phyloP scores from a whole-genome alignment of 2,329 filamentous ascomycete species.

The Hypocreales sp. region DNA sequence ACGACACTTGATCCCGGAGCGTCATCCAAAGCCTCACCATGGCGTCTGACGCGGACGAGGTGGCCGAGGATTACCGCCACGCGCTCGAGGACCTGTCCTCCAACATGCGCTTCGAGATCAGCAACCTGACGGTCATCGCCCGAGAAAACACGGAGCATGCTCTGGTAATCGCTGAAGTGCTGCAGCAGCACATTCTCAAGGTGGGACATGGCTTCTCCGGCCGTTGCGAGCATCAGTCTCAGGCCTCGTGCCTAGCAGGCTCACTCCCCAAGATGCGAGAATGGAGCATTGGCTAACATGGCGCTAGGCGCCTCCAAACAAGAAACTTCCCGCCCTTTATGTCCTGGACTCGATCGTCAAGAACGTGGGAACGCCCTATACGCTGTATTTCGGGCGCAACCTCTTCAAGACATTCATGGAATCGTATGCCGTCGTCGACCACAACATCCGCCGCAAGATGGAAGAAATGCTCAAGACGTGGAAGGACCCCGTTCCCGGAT shows the following conservation, averaged over 20 bases:
- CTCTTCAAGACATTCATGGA: constrained; percentile 95
- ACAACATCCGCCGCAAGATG: constrained; percentile 71
- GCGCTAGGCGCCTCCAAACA: constrained; percentile 63
- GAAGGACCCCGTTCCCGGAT: constrained; percentile 93
- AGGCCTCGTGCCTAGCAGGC: too few relatives aligned
- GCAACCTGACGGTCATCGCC: constrained; percentile 91
- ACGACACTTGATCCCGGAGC: too few relatives aligned
- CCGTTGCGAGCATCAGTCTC: too few relatives aligned
- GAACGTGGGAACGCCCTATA: constrained; percentile 96
- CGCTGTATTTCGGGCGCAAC: constrained; percentile 81
- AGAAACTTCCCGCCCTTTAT: constrained; percentile 91
- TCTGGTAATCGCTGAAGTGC: constrained; percentile 74
- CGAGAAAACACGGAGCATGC: constrained; percentile 96
- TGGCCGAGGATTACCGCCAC: constrained; percentile 88
- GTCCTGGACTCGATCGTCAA: constrained; percentile 97
- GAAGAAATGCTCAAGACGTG: constrained; percentile 96
- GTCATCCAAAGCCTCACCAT: too few relatives aligned
- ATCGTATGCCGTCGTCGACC: constrained; percentile 80
- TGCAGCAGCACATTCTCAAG: constrained; percentile 88
- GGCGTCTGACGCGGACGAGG: constrained; percentile 54
- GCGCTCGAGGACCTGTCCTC: constrained; percentile 81
- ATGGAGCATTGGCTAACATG: constrained; percentile 23
- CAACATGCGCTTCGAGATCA: constrained; percentile 91
- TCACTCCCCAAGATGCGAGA: too few relatives aligned
- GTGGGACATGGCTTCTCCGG: too few relatives aligned